These are phyloP conservation scores for Kwoniella sp. DNA, from an alignment of 768 basidiomycete species.

Conservation along the genomic window DNA sequence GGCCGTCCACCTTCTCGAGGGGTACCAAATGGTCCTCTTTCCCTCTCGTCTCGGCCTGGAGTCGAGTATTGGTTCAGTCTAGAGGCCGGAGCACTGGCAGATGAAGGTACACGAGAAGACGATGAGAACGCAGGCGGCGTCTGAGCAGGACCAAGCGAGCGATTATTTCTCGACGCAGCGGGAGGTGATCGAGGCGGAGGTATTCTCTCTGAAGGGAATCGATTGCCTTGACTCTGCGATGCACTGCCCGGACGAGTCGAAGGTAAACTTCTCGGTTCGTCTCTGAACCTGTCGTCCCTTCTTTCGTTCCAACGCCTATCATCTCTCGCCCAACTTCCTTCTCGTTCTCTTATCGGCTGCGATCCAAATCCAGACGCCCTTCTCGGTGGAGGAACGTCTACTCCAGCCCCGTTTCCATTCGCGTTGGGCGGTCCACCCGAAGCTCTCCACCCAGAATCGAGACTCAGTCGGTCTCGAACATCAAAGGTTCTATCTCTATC, in stretches of 20 bases:
- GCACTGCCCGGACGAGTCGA: not conserved
- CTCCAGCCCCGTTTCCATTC: too few relatives aligned
- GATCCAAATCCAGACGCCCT: conserved; percentile 7
- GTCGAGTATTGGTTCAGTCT: not conserved
- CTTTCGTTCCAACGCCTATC: conserved; percentile 17
- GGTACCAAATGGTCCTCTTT: conserved; percentile 1
- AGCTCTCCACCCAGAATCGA: conserved; percentile 12
- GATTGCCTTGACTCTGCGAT: not conserved
- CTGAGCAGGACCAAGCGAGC: conserved; percentile 9
- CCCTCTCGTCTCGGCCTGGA: conserved; percentile 5
- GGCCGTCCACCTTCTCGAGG: conserved; percentile 5
- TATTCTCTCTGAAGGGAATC: conserved; percentile 2
- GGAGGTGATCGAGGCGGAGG: conserved; percentile 21
- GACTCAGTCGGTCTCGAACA: conserved; percentile 20
- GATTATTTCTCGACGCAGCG: conserved; percentile 5
- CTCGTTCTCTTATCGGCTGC: conserved; percentile 14
- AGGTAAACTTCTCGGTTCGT: conserved; percentile 8
- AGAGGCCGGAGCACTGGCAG: not conserved
- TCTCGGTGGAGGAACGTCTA: conserved; percentile 3
- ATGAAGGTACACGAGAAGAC: conserved; percentile 15
- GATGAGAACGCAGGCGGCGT: conserved; percentile 15
- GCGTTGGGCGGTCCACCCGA: not conserved
- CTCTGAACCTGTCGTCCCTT: conserved; percentile 15
- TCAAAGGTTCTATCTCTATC: conserved; percentile 23
- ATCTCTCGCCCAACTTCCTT: conserved; percentile 18